phyloP scores from a whole-genome alignment of 208 protist species.

The Acanthamoeba castellanii region DNA sequence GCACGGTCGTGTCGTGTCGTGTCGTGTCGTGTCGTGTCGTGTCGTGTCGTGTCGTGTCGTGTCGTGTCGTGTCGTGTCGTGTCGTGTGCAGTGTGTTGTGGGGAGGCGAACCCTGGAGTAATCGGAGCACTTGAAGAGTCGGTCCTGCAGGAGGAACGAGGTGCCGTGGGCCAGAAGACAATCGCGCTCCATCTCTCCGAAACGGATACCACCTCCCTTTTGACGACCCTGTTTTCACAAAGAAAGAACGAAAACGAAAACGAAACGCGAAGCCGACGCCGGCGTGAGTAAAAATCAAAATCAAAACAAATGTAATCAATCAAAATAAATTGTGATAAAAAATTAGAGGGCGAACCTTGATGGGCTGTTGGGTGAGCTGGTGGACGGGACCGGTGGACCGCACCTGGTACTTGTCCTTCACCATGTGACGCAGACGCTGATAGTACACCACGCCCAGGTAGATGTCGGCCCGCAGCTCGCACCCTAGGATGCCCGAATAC shows the following conservation, averaged over 20 bases:
- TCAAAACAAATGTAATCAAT: too few relatives aligned
- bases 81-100: too few relatives aligned
- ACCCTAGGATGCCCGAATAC: conserved; percentile 96
- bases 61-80: too few relatives aligned
- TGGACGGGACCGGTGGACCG: conserved; percentile 96
- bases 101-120: conserved; percentile 5
- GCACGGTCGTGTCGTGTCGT: too few relatives aligned
- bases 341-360: conserved; percentile 96
- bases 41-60: background rate
- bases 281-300: too few relatives aligned
- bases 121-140: conserved; percentile 95
- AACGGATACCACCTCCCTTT: conserved; percentile 97
- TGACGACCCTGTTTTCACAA: conserved; percentile 87
- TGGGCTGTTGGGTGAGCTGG: conserved; percentile 97
- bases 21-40: background rate
- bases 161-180: conserved; percentile 98
- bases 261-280: background rate
- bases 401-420: conserved; percentile 99
- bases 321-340: too few relatives aligned
- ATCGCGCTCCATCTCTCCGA: conserved; percentile 99
- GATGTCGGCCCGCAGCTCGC: conserved; percentile 97
- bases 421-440: conserved; percentile 99
- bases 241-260: background rate
- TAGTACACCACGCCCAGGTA: conserved; percentile 99
- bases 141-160: conserved; percentile 98